Evolutionary conservation across 2,329 filamentous ascomycete species (phyloP).

Genomic region (Aureobasidium sp.): DNA sequence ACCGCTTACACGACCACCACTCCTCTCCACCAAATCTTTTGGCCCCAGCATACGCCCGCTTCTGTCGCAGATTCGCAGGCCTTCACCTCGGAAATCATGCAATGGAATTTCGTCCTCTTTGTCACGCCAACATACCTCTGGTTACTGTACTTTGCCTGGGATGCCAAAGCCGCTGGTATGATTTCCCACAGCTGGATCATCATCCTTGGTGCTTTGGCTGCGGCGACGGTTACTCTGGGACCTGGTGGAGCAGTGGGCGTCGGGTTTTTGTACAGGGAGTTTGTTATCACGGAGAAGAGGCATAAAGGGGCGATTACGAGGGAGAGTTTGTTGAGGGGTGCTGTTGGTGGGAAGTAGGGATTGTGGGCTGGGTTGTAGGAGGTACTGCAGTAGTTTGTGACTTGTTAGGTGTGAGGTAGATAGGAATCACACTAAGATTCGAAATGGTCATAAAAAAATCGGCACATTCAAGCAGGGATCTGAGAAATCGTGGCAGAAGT

Average conservation of each 20-base stretch:
- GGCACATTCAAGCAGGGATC: too few relatives aligned
- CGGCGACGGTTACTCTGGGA: conserved; percentile 21
- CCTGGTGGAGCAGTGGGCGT: conserved; percentile 26
- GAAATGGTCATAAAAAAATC: too few relatives aligned
- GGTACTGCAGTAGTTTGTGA: too few relatives aligned
- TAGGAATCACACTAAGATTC: too few relatives aligned
- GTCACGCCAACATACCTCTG: conserved; percentile 24
- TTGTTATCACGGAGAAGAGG: conserved; percentile 27
- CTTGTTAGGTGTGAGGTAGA: too few relatives aligned
- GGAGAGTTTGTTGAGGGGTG: neutral
- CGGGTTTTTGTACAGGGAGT: conserved; percentile 33
- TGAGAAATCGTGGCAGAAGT: too few relatives aligned
- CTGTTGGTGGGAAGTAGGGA: too few relatives aligned
- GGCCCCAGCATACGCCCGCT: neutral
- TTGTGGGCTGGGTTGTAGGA: too few relatives aligned
- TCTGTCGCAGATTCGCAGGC: neutral
- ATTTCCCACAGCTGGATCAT: conserved; percentile 21
- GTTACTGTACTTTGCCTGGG: conserved; percentile 27
- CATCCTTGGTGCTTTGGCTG: conserved; percentile 18
- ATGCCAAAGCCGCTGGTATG: conserved; percentile 30
- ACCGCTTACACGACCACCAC: neutral
- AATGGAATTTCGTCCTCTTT: conserved; percentile 11
- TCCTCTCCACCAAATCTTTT: neutral
- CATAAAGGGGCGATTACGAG: conserved; percentile 18
- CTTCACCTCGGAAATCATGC: neutral